Evolutionary conservation across 2,329 filamentous ascomycete genomes (phyloP).

Genomic region (Pseudophaeomoniella oleicola): DNA sequence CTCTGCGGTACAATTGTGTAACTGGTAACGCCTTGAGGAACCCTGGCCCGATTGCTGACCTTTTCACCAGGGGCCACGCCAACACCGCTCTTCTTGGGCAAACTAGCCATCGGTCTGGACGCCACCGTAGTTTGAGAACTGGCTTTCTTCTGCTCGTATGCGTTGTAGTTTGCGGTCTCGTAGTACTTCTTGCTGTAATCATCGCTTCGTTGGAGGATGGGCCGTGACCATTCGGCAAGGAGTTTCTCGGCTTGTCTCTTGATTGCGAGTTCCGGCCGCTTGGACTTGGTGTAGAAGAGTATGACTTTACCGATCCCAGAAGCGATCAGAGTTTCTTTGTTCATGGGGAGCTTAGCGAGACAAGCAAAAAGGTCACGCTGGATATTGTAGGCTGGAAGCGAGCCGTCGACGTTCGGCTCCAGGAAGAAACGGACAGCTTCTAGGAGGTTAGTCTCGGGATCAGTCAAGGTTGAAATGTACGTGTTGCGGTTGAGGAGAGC

Average conservation of each 20-base stretch:
- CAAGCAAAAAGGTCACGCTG: conserved; percentile 85
- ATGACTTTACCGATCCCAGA: conserved; percentile 94
- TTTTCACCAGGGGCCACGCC: conserved; percentile 11
- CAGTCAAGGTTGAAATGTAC: conserved; percentile 67
- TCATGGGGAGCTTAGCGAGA: conserved; percentile 66
- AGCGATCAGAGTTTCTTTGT: conserved; percentile 77
- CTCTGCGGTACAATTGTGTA: conserved; percentile 46
- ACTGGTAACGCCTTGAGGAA: conserved; percentile 42
- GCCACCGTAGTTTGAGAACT: conserved; percentile 16
- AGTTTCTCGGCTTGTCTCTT: conserved; percentile 87
- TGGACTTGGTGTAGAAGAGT: conserved; percentile 92
- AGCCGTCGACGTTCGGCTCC: conserved; percentile 86
- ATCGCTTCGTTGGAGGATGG: conserved; percentile 83
- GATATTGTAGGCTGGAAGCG: conserved; percentile 90
- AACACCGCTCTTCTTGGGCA: neutral
- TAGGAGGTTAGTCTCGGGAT: conserved; percentile 88
- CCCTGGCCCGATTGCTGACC: conserved; percentile 38
- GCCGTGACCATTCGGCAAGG: conserved; percentile 89
- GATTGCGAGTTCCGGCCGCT: conserved; percentile 72
- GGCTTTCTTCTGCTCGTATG: conserved; percentile 22
- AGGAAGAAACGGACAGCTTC: conserved; percentile 95
- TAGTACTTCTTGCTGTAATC: conserved; percentile 77
- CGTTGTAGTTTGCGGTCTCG: conserved; percentile 44
- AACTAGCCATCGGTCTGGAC: neutral
- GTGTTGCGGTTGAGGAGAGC: conserved; percentile 77